Evolutionary conservation across 2,329 filamentous ascomycete species (phyloP).

Genomic region (Fusarium sp.): DNA sequence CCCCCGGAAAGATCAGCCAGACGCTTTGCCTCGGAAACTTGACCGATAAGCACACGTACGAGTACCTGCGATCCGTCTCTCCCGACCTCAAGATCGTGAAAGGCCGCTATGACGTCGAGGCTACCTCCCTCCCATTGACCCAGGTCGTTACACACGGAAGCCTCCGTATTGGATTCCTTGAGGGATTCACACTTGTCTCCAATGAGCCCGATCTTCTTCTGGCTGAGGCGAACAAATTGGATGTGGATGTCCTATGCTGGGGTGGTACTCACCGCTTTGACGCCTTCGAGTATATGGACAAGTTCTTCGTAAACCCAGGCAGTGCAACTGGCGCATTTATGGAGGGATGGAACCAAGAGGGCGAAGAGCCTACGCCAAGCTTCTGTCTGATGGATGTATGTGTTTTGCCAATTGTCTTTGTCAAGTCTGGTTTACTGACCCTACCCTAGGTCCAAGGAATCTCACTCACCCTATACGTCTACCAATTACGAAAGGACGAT

Average conservation of each 20-base stretch:
- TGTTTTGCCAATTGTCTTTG: constrained; percentile 48
- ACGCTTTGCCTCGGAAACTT: constrained; percentile 85
- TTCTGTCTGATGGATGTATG: constrained; percentile 98
- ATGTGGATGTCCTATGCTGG: constrained; percentile 78
- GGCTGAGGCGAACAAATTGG: constrained; percentile 76
- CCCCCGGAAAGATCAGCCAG: constrained; percentile 85
- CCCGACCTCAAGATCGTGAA: constrained; percentile 79
- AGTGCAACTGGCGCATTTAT: constrained; percentile 75
- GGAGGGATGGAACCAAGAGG: constrained; percentile 68
- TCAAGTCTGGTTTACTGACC: constrained; percentile 38
- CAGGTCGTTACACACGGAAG: constrained; percentile 76
- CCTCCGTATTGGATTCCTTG: constrained; percentile 75
- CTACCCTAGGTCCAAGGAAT: constrained; percentile 86
- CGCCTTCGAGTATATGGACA: constrained; percentile 80
- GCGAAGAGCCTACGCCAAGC: constrained; percentile 85
- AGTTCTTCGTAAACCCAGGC: constrained; percentile 79
- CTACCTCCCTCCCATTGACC: constrained; percentile 73
- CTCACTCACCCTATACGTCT: constrained; percentile 94
- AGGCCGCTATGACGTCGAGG: constrained; percentile 76
- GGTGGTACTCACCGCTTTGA: constrained; percentile 77
- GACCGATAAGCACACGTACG: constrained; percentile 83
- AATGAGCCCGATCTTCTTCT: constrained; percentile 75
- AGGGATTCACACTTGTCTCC: constrained; percentile 77
- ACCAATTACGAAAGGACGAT: constrained; percentile 83
- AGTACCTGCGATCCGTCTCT: constrained; percentile 81